phyloP scores from a whole-genome alignment of 805 yeast species.

The Hanseniaspora vineae region DNA sequence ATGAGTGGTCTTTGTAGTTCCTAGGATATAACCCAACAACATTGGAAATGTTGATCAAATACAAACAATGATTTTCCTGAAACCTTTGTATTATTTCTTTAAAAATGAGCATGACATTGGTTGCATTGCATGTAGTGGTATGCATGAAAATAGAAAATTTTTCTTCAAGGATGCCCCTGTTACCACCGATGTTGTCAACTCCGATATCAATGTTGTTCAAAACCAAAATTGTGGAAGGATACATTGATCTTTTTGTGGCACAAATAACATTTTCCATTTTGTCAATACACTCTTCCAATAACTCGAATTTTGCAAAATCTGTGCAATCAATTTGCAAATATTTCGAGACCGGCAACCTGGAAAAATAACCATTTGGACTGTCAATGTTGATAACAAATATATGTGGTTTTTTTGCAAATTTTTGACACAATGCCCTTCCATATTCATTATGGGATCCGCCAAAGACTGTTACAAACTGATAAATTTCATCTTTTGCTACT shows the following conservation, averaged over 20 bases:
- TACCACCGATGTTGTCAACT: too few species aligned
- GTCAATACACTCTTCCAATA: too few species aligned
- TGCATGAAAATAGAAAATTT: neutral
- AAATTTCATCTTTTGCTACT: neutral
- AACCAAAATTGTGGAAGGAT: too few species aligned
- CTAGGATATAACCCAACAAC: slow-evolving; percentile 1
- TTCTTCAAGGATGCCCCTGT: neutral
- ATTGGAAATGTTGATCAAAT: slow-evolving; percentile 11
- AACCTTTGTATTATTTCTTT: slow-evolving; percentile 7
- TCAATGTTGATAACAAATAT: slow-evolving; percentile 12
- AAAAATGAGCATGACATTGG: slow-evolving; percentile 9
- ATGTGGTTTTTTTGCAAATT: slow-evolving; percentile 4
- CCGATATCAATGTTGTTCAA: too few species aligned
- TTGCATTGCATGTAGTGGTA: slow-evolving; percentile 2
- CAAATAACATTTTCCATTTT: too few species aligned
- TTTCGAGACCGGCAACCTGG: neutral
- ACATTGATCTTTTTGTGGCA: too few species aligned
- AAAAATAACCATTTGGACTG: slow-evolving; percentile 2
- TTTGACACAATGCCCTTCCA: slow-evolving; percentile 9
- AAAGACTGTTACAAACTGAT: slow-evolving; percentile 7
- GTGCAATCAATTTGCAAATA: slow-evolving; percentile 7
- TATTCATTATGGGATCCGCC: slow-evolving; percentile 14
- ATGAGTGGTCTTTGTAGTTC: slow-evolving; percentile 1
- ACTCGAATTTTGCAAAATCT: slow-evolving; percentile 4
- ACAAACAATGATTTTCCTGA: slow-evolving; percentile 5